Conservation (phyloP, 805 yeast genomes). For the Jamesozyma spencerorum region DNA sequence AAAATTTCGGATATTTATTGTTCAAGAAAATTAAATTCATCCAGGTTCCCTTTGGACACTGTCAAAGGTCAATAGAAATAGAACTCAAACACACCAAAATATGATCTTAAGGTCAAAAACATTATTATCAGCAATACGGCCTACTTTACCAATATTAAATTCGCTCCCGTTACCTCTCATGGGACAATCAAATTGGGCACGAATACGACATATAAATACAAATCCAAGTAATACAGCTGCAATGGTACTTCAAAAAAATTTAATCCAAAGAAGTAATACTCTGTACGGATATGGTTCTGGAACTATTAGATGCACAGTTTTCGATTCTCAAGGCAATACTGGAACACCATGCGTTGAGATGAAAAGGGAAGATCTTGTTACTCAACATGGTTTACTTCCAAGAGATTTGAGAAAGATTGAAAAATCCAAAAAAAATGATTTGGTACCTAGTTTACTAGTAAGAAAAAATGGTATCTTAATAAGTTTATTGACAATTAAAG, state of each 20-base stretch:
- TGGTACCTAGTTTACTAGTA: conserved; percentile 75
- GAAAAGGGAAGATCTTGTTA: conserved; percentile 62
- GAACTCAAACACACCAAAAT: too few relatives aligned
- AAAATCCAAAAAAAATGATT: conserved; percentile 44
- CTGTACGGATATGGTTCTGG: conserved; percentile 29
- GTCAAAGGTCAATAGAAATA: too few relatives aligned
- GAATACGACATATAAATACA: background rate
- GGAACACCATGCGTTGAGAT: conserved; percentile 61
- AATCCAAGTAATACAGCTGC: conserved; percentile 17
- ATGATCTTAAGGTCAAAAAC: too few relatives aligned
- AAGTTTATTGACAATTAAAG: conserved; percentile 70
- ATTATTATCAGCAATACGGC: too few relatives aligned
- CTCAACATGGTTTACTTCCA: conserved; percentile 72
- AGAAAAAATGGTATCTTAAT: conserved; percentile 65
- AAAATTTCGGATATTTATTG: too few relatives aligned
- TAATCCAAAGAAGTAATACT: conserved; percentile 31
- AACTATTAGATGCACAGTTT: conserved; percentile 67
- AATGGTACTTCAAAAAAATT: conserved; percentile 31
- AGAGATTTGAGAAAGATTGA: conserved; percentile 88
- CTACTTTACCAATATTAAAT: too few relatives aligned
- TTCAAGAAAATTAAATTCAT: too few relatives aligned
- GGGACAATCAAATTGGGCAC: too few relatives aligned
- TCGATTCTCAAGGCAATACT: conserved; percentile 62
- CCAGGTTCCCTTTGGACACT: too few relatives aligned
- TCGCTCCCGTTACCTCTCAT: too few relatives aligned